Evolutionary conservation across 805 yeast genomes (phyloP), one percentile per base, ranked within the genome.

Genomic region (Kuraishia cidri): DNA sequence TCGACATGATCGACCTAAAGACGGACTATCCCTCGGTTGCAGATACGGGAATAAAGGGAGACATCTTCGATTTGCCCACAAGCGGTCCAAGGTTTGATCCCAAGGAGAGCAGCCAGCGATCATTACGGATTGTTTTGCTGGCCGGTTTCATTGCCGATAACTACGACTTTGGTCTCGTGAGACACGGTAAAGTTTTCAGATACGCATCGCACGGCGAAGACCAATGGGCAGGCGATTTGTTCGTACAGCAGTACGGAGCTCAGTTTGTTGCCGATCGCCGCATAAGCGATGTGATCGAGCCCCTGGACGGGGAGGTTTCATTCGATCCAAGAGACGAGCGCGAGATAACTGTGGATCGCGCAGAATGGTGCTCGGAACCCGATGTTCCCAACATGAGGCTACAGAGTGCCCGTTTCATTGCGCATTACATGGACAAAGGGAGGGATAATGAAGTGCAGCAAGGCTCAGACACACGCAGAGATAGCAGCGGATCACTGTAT

Each of bases 1-100:
- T 72, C 54, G 88, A 82, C 52, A 58, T 60, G 17, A 60, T 82
- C 25, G 47, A 60, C 11, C 50, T 64, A 28, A 81, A 79, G 46
- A 61, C 58, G 4, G 82, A 75, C 41, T 70, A 67, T 41, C 56
- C 56, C 26, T 68, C 61, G 30, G 56, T 62, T 23, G 62, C 56
- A 30, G 65, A 66, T 15, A 71, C 79, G 3, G 86, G 87, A 7
- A 69, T 79, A n/a, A 52, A 54, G 29, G 71, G 68, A 36, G 66
- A 69, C 40, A 60, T 75, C 36, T 71, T 78, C 47, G 88, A 81
- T 52, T 53, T 70, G 29, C 87, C 90, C 5, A 62, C 70, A 6
- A 74, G 83, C 43, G 90, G 87, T 7, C 58, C 64, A 19, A 58
- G 62, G 30, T 66, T 65, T 44, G 64, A 62, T 31, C 46, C 56